A percentile compares a stretch with the other conserved stretches of the same genome.
Evolutionary conservation across 306 rosid species (phyloP).

Genomic region (Alnus glutinosa): DNA sequence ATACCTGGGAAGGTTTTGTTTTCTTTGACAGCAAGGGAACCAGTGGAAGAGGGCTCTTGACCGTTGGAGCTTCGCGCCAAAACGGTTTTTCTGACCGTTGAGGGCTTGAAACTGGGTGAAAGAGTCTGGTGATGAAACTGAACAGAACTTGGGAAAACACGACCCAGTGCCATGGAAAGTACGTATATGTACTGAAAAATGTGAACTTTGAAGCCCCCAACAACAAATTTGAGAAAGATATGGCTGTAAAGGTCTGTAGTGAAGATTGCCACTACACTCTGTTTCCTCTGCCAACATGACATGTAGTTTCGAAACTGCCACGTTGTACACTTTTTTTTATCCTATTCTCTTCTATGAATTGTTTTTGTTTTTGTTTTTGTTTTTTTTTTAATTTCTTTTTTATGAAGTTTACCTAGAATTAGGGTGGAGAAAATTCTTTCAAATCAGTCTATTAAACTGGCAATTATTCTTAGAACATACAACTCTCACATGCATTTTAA

Average conservation of each 20-base stretch:
- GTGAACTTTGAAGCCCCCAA: background rate
- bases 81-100: constrained; percentile 29
- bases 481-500: no score
- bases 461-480: no score
- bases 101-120: constrained; percentile 13
- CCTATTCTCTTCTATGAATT: background rate
- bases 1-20: constrained; percentile 42
- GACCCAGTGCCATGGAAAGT: constrained; percentile 29
- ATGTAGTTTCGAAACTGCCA: constrained; percentile 42
- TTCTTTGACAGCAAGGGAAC: constrained; percentile 30
- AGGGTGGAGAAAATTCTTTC: no score
- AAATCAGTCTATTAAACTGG: no score
- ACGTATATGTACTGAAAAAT: background rate
- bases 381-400: no score
- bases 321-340: constrained; percentile 33
- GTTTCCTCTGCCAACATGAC: background rate
- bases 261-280: background rate
- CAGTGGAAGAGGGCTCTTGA: constrained; percentile 36
- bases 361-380: background rate
- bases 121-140: constrained; percentile 18
- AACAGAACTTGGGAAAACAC: constrained; percentile 22
- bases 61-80: constrained; percentile 44
- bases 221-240: background rate
- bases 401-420: no score
- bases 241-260: background rate